Evolutionary conservation across 345 rosid species (phyloP), one percentile per base, ranked within the genome.

Genomic region (Camelina neglecta): DNA sequence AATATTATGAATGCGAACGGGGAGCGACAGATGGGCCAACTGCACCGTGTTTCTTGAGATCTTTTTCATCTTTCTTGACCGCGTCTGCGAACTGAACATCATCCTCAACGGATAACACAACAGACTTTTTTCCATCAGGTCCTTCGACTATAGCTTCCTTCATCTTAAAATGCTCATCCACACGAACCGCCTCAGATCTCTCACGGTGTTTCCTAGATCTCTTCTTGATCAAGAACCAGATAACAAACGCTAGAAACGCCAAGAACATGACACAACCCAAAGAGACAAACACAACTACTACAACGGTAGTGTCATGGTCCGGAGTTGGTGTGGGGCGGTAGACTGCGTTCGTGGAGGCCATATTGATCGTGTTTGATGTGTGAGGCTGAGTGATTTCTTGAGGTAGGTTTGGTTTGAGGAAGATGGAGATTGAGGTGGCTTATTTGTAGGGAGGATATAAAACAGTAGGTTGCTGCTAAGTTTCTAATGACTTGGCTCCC

Each of bases 101-200:
- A 26, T 90, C 96, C 36, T 83, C 90, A 45, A 88, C 77, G 31
- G 85, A 87, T 36, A 88, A 59, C 3, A 79, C 36, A 65, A 86
- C 85, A 33, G 84, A 63, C 18, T 75, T 33, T 0, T 47, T 60
- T 49, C 96, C 96, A 60, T 81, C 60, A 35, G 88, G 90, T 4
- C 90, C 90, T 13, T 62, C 72, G 2, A 84, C 90, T 35, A 83
- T 78, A 35, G 80, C 78, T 62, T 90, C 89, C 68, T 84, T 90
- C 70, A 87, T 73, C 79, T 83, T 88, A 74, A 77, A 45, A 54
- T 86, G 92, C 29, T 90, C 92, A 76, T 88, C 84, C 0, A 86
- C 67, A 38, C 69, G 86, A 23, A 86, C 76, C 0, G 55, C 1
- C 6, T 78, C 85, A 0, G 16, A 57, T 71, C 84, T 84, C 44